Conservation (phyloP, 2,329 filamentous ascomycete genomes). For the Coniochaeta pulveracea region DNA sequence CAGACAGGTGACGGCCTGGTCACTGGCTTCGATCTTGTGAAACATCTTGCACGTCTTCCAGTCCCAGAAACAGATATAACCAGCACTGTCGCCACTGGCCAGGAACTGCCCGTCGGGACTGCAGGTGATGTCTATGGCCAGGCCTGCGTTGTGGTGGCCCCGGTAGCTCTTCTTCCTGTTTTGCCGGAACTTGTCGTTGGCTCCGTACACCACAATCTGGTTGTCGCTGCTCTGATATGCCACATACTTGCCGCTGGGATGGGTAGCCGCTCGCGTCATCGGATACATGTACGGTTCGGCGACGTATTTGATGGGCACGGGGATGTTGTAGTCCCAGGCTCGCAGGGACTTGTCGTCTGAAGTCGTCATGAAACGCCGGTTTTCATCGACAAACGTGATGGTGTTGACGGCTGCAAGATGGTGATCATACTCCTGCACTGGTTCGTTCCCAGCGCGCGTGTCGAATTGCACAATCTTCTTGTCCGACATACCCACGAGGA, state of each 20-base stretch:
- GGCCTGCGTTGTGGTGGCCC: conserved; percentile 91
- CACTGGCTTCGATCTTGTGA: conserved; percentile 82
- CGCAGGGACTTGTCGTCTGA: conserved; percentile 93
- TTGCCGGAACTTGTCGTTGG: conserved; percentile 90
- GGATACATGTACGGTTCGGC: conserved; percentile 97
- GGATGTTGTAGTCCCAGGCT: conserved; percentile 97
- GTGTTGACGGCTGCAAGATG: conserved; percentile 97
- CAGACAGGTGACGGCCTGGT: conserved; percentile 71
- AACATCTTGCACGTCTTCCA: conserved; percentile 99
- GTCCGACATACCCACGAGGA: conserved; percentile 92
- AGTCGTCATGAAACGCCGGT: conserved; percentile 92
- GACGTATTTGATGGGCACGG: conserved; percentile 67
- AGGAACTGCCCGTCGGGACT: conserved; percentile 89
- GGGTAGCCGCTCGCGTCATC: conserved; percentile 73
- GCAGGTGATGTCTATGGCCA: conserved; percentile 80
- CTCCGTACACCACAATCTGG: conserved; percentile 90
- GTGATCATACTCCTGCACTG: conserved; percentile 96
- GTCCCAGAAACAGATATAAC: conserved; percentile 94
- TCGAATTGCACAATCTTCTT: conserved; percentile 99
- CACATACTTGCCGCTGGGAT: conserved; percentile 88
- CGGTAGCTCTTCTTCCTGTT: conserved; percentile 96
- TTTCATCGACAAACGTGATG: conserved; percentile 89
- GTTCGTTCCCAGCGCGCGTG: conserved; percentile 60
- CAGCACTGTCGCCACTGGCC: conserved; percentile 73
- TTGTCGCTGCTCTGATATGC: conserved; percentile 92